Conservation (phyloP, 305 asterid genomes). For the Salvia sclarea region DNA sequence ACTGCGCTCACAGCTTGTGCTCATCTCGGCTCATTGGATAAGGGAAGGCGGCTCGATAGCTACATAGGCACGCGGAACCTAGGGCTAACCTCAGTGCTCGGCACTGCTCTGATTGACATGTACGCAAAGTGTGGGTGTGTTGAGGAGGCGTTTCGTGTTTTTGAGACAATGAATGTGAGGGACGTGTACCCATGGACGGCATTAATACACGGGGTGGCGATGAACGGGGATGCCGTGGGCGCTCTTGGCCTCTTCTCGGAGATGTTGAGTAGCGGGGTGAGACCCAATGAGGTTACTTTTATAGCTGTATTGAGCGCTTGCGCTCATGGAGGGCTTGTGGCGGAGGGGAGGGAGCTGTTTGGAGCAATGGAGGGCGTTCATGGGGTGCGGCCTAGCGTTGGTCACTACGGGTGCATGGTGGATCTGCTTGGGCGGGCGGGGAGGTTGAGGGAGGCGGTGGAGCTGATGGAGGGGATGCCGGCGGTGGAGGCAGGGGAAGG, state of each 20-base stretch:
- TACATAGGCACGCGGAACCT: conserved; percentile 32
- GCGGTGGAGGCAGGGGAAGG: conserved; percentile 47
- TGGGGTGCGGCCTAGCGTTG: conserved; percentile 43
- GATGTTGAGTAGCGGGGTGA: conserved; percentile 46
- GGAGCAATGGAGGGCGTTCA: conserved; percentile 41
- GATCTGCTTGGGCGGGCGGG: conserved; percentile 64
- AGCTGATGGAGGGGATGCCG: conserved; percentile 48
- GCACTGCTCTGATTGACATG: conserved; percentile 59
- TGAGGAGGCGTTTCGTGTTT: conserved; percentile 43
- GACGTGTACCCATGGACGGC: conserved; percentile 61
- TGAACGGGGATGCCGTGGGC: conserved; percentile 51
- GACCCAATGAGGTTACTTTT: conserved; percentile 58
- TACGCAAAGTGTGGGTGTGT: conserved; percentile 62
- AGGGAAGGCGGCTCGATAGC: conserved; percentile 49
- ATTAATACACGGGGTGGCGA: conserved; percentile 52
- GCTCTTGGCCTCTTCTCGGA: conserved; percentile 40
- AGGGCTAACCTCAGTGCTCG: conserved; percentile 39
- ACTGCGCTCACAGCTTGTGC: conserved; percentile 61
- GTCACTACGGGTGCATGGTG: conserved; percentile 66
- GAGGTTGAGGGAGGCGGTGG: conserved; percentile 45
- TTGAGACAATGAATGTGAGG: conserved; percentile 33
- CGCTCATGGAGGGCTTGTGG: conserved; percentile 53
- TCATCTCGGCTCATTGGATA: conserved; percentile 53
- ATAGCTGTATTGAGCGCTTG: conserved; percentile 56
- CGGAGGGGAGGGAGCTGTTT: conserved; percentile 46